These are phyloP conservation scores for Asparagopsis taxiformis DNA, from an alignment of 31 red algal genomes.

Conservation along the genomic window DNA sequence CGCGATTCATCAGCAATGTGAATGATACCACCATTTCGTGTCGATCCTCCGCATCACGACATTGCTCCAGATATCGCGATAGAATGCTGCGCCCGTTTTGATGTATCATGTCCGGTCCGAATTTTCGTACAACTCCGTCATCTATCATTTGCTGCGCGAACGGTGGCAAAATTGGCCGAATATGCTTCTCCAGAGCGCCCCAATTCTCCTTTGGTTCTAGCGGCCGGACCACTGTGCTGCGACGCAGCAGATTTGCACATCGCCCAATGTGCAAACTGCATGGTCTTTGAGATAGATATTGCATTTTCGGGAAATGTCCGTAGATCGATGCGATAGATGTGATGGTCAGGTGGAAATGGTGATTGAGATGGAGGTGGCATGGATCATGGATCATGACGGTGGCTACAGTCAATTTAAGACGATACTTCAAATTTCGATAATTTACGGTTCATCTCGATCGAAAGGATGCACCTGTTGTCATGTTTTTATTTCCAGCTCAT, in stretches of 20 bases:
- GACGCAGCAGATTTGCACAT: not conserved
- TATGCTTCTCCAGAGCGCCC: slow-evolving; percentile 1
- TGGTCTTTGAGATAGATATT: not conserved
- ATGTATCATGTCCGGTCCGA: not conserved
- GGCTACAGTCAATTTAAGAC: no score
- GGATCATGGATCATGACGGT: no score
- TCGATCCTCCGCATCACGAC: slow-evolving; percentile 29
- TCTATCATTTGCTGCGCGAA: slow-evolving; percentile 33
- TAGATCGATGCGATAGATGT: not conserved
- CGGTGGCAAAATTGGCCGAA: slow-evolving; percentile 14
- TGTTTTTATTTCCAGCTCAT: no score
- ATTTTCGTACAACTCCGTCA: slow-evolving; percentile 23
- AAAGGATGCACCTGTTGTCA: no score
- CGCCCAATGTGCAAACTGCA: not conserved
- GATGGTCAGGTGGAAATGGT: not conserved
- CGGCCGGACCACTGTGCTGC: not conserved
- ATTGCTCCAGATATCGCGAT: slow-evolving; percentile 8
- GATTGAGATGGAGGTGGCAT: no score
- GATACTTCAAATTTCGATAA: no score
- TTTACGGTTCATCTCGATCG: no score
- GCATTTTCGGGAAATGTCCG: not conserved
- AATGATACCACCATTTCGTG: slow-evolving; percentile 49
- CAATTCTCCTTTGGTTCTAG: not conserved
- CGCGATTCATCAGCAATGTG: slow-evolving; percentile 19
- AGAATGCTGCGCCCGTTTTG: slow-evolving; percentile 14